A percentile compares a stretch with the other conserved stretches of the same genome.
Evolutionary conservation across 495 filamentous ascomycete genomes (phyloP).

Genomic region (Aspergillus haitiensis): DNA sequence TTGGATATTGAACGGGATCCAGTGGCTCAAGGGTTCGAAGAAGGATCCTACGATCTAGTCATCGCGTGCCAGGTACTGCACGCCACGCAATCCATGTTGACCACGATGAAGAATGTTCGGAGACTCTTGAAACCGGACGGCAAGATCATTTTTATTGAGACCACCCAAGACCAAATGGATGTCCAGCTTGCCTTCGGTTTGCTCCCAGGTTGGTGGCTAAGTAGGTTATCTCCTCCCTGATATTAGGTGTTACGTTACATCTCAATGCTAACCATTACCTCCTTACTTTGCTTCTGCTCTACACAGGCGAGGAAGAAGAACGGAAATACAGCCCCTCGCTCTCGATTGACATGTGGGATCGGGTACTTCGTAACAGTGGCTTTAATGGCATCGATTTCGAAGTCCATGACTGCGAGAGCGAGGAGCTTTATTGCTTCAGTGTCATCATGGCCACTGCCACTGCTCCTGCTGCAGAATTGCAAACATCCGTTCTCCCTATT

Average conservation of each 20-base stretch:
- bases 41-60: not conserved
- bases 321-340: not conserved
- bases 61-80: not conserved
- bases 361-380: not conserved
- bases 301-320: not conserved
- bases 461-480: no score
- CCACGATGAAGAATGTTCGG: not conserved
- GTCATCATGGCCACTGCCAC: not conserved
- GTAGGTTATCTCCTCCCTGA: no score
- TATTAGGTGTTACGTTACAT: no score
- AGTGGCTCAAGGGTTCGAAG: not conserved
- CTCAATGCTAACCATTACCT: no score
- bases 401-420: not conserved
- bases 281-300: no score
- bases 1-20: not conserved
- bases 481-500: no score
- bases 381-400: not conserved
- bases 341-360: not conserved
- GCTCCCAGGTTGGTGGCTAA: slow-evolving; percentile 2
- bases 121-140: not conserved
- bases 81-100: not conserved
- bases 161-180: not conserved
- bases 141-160: not conserved
- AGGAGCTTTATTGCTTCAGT: not conserved
- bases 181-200: not conserved